phyloP scores from a whole-genome alignment of 306 rosid species.

The Senna siamea region DNA sequence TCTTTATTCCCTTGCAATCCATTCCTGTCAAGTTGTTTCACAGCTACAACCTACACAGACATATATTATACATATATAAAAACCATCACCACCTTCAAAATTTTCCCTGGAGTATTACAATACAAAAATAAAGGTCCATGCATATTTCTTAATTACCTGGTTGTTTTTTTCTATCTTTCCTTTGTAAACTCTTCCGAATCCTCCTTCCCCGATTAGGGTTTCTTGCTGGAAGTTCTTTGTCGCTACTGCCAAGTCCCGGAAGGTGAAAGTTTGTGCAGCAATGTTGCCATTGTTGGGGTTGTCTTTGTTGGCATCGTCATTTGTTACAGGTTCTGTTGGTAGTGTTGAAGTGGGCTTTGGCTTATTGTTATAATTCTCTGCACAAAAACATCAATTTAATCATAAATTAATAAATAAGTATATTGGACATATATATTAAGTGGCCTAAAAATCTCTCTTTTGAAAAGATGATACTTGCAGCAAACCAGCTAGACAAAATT shows the following conservation, averaged over 20 bases:
- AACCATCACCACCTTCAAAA: background rate
- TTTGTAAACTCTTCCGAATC: constrained; percentile 87
- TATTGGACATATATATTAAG: too few relatives aligned
- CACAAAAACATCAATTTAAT: background rate
- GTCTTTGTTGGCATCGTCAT: constrained; percentile 52
- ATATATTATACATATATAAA: background rate
- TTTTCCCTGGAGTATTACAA: background rate
- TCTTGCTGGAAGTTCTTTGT: constrained; percentile 71
- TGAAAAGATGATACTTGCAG: too few relatives aligned
- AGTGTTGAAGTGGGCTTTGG: background rate
- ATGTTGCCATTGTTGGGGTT: constrained; percentile 68
- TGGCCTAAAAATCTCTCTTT: too few relatives aligned
- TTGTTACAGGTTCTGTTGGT: constrained; percentile 34
- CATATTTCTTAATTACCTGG: constrained; percentile 47
- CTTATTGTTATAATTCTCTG: constrained; percentile 44
- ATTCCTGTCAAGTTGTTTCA: constrained; percentile 93
- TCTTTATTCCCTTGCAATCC: constrained; percentile 97
- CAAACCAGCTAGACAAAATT: too few relatives aligned
- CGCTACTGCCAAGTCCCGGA: constrained; percentile 65
- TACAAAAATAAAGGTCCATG: background rate
- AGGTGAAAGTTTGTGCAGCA: constrained; percentile 55
- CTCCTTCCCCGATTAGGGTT: constrained; percentile 85
- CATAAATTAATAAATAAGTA: too few relatives aligned
- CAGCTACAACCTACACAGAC: constrained; percentile 64
- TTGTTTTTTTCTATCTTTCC: constrained; percentile 55